Evolutionary conservation across 148 eudicot genomes (phyloP), one percentile per base, ranked within the genome.

Genomic region (Rhododendron simsii): DNA sequence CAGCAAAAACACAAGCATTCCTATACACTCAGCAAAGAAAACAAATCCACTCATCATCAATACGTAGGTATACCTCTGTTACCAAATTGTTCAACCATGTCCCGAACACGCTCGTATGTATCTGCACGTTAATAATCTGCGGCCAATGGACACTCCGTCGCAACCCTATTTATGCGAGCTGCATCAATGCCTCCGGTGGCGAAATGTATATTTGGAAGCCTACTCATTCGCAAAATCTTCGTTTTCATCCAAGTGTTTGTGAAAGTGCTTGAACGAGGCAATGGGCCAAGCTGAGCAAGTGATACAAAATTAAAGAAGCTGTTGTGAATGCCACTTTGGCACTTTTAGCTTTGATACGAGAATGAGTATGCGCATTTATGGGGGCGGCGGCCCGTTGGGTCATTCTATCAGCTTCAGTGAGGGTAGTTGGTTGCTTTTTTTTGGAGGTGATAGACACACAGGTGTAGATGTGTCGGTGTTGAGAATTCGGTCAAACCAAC

Each of bases 101-200:
- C 88, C 90, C 88, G 84, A 91, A 76, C 55, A 93, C 91, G 44
- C 87, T 89, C 93, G 92, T 92, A 61, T 61, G n/a, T 8, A 61
- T 21, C 65, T 21, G 65, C 65, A 20, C 26, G 10, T 20, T 59
- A 20, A 59, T 20, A 59, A 59, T 59, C 65, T 59, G 65, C 65
- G 65, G 65, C 7, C 65, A 5, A 59, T 59, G 65, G 1, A 59
- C 18, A 14, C 59, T 53, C 51, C 13, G 10, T 53, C 59, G 18
- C 9, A 21, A 5, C 26, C 65, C n/a, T 16, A 59, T 6, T 59
- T 6, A 59, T 59, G 65, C 1, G n/a, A 59, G n/a, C 65, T 0
- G 4, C 3, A 65, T 65, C 73, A 0, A n/a, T 65, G 30, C 28
- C 30, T 65, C 73, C 14, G 13, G 14, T 26, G 33, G 73, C 4